Base-by-base conservation (phyloP, 23 red algal genomes). In the Gracilariopsis chorda region DNA sequence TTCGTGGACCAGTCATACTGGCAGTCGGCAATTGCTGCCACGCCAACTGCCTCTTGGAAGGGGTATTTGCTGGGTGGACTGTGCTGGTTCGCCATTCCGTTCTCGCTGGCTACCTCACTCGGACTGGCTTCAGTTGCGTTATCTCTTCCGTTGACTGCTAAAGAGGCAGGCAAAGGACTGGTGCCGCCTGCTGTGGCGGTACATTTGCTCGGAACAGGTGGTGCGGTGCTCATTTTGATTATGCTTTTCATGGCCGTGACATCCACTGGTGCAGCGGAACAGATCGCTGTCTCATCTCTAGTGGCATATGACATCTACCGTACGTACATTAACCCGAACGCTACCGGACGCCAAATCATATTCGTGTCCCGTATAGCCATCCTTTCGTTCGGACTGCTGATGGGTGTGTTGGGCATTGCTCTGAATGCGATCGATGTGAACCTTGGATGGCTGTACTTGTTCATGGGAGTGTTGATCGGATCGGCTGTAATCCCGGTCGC, bases 221-320 rank as follows among this genome's bases (percentile, higher is more conserved):
- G 94, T 17, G 29, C 94, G 2, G 48, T 84, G 36, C 55, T 96
- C 37, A 92, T 96, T 40, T 36, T 92, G 28, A 92, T 96, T 13
- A 92, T 96, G 94, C 88, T 96, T 0, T 95, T 96, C 71, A 88
- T 96, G 87, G 94, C 94, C 14, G 94, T 92, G 51, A 96, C 94
- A 14, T 96, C 94, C 3, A 92, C 86, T 36, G 87, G 94, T 21
- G 88, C 94, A 5, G 88, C 88, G 28, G 94, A 96, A 55, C 87
- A 91, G 68, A 92, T 96, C 46, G 87, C 88, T 21, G 94, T 91
- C 0, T 92, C 86, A 30, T 91, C 89, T 8, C 56, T 96, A 35
- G 80, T 92, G 37, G 42, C 94, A 0, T 96, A 96, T 65, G 94
- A 96, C 44, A 53, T 96, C 6, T 96, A 88, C 72, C 78, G 94